phyloP scores from a whole-genome alignment of 352 stramenopile species.

The Phytophthora fragariae region DNA sequence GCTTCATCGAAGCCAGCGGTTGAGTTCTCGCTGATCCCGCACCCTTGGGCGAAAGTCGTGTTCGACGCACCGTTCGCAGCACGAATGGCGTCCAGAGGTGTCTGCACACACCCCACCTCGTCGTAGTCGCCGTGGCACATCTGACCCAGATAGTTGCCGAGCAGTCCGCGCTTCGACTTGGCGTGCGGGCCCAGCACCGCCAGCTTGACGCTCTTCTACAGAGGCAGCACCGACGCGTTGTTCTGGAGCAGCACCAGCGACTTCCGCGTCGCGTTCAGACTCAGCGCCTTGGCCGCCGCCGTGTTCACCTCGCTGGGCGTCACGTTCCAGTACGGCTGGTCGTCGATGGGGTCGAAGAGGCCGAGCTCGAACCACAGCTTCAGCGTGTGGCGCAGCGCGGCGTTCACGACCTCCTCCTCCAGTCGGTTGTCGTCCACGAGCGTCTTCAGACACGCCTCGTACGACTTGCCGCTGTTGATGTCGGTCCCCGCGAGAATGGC shows the following conservation, averaged over 20 bases:
- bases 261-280: conserved; percentile 71
- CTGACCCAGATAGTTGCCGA: conserved; percentile 90
- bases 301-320: conserved; percentile 74
- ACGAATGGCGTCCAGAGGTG: conserved; percentile 72
- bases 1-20: conserved; percentile 62
- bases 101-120: conserved; percentile 73
- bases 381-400: conserved; percentile 69
- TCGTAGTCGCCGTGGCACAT: conserved; percentile 83
- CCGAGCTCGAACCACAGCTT: conserved; percentile 91
- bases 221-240: conserved; percentile 60
- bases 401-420: conserved; percentile 57
- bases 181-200: conserved; percentile 88
- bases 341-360: conserved; percentile 87
- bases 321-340: conserved; percentile 80
- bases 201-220: conserved; percentile 52
- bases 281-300: conserved; percentile 54
- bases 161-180: conserved; percentile 54
- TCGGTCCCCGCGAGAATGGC: conserved; percentile 79
- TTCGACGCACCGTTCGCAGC: conserved; percentile 52
- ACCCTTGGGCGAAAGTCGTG: conserved; percentile 49
- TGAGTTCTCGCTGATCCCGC: conserved; percentile 71
- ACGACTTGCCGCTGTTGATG: conserved; percentile 86
- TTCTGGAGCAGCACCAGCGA: conserved; percentile 95
- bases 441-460: conserved; percentile 71
- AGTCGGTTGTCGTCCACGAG: conserved; percentile 55